Evolutionary conservation across 164 flowering plant species (phyloP).

Genomic region (Dillenia suffruticosa): DNA sequence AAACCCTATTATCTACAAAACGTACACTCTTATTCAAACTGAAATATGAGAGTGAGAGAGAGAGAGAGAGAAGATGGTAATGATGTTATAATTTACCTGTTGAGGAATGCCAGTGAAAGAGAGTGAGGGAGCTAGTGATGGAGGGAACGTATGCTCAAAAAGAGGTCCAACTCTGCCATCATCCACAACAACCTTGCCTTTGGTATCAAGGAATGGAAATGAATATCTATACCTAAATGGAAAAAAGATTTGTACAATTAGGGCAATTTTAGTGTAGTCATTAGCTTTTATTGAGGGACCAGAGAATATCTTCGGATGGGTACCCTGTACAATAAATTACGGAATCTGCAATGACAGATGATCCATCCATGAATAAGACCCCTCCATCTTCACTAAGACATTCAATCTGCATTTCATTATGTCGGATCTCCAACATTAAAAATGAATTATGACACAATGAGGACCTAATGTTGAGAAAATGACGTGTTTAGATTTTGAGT

Average conservation of each 20-base stretch:
- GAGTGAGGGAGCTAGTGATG: slow-evolving; percentile 84
- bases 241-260: not conserved
- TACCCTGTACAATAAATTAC: slow-evolving; percentile 92
- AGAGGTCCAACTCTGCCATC: slow-evolving; percentile 92
- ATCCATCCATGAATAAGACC: slow-evolving; percentile 61
- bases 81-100: slow-evolving; percentile 45
- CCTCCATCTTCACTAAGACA: slow-evolving; percentile 64
- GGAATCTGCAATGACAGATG: slow-evolving; percentile 61
- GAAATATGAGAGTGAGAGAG: not conserved
- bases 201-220: slow-evolving; percentile 94
- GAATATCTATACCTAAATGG: slow-evolving; percentile 76
- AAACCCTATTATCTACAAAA: slow-evolving; percentile 63
- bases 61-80: too few relatives aligned
- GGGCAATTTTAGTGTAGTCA: too few relatives aligned
- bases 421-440: too few relatives aligned
- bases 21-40: not conserved
- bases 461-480: too few relatives aligned
- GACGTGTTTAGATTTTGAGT: too few relatives aligned
- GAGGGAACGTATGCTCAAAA: slow-evolving; percentile 92
- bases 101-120: slow-evolving; percentile 83
- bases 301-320: not conserved
- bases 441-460: too few relatives aligned
- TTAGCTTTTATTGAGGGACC: too few relatives aligned
- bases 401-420: slow-evolving; percentile 48
- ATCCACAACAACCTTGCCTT: slow-evolving; percentile 82